phyloP scores from a whole-genome alignment of 805 yeast species.

The Lachancea kluyveri region DNA sequence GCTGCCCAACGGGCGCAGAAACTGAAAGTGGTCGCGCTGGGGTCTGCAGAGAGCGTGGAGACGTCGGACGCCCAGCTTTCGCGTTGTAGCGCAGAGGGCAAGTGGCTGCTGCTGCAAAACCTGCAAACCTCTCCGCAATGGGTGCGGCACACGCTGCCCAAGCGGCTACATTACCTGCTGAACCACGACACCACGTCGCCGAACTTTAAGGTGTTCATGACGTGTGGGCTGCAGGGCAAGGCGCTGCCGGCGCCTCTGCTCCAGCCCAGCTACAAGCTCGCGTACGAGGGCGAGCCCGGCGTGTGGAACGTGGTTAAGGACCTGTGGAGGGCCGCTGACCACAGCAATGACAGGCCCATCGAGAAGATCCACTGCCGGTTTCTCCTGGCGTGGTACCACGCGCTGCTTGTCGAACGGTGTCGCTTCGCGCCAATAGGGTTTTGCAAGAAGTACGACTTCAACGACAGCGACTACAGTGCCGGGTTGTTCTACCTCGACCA shows the following conservation, averaged over 20 bases:
- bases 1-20: conserved; percentile 30
- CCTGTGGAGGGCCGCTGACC: conserved; percentile 10
- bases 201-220: conserved; percentile 54
- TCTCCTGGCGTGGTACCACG: conserved; percentile 65
- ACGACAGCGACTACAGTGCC: conserved; percentile 60
- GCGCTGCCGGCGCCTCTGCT: conserved; percentile 54
- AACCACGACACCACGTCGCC: conserved; percentile 25
- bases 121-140: conserved; percentile 66
- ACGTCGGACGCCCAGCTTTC: conserved; percentile 51
- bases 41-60: conserved; percentile 58
- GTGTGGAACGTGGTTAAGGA: conserved; percentile 17
- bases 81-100: conserved; percentile 41
- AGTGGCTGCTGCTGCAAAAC: conserved; percentile 78
- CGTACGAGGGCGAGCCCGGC: conserved; percentile 60
- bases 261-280: conserved; percentile 43
- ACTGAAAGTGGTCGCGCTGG: conserved; percentile 56
- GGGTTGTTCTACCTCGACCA: conserved; percentile 33
- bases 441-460: conserved; percentile 56
- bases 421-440: conserved; percentile 63
- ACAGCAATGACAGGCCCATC: conserved; percentile 25
- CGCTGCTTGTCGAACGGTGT: conserved; percentile 51
- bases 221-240: conserved; percentile 44
- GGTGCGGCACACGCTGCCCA: conserved; percentile 45
- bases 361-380: conserved; percentile 46
- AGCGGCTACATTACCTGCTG: conserved; percentile 30